Percentiles rank a stretch among this genome's conserved stretches.
These are phyloP conservation scores for Aspergillus sp. DNA, from an alignment of 2,329 filamentous ascomycete species.

Conservation along the genomic window DNA sequence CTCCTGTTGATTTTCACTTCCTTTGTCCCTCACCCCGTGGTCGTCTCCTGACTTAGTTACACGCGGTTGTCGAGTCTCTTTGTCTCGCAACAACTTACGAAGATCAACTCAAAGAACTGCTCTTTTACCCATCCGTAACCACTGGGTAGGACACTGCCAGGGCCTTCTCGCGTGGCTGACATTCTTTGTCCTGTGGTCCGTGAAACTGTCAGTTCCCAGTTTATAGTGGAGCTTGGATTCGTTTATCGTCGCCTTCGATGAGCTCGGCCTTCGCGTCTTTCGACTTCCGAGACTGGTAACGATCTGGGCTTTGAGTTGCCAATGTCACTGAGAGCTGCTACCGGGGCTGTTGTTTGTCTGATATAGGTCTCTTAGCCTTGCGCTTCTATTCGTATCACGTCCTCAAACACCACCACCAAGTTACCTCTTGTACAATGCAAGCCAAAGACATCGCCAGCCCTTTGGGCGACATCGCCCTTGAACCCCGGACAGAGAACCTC, in stretches of 20 bases:
- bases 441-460: slow-evolving; percentile 12
- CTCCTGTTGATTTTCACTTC: background rate
- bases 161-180: background rate
- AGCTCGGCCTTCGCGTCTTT: background rate
- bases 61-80: background rate
- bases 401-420: background rate
- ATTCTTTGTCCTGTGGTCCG: background rate
- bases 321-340: background rate
- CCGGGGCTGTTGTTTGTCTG: background rate
- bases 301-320: background rate
- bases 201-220: background rate
- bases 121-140: background rate
- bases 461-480: slow-evolving; percentile 6
- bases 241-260: background rate
- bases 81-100: background rate
- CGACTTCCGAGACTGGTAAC: background rate
- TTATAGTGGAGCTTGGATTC: background rate
- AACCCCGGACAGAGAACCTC: slow-evolving; percentile 10
- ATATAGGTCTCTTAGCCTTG: background rate
- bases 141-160: background rate
- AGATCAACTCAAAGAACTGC: background rate
- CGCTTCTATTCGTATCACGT: background rate
- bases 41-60: background rate
- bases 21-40: background rate
- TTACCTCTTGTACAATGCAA: slow-evolving; percentile 10